These are phyloP conservation scores for Globisporangium mamillatum DNA, from an alignment of 352 stramenopile genomes.

Conservation along the genomic window DNA sequence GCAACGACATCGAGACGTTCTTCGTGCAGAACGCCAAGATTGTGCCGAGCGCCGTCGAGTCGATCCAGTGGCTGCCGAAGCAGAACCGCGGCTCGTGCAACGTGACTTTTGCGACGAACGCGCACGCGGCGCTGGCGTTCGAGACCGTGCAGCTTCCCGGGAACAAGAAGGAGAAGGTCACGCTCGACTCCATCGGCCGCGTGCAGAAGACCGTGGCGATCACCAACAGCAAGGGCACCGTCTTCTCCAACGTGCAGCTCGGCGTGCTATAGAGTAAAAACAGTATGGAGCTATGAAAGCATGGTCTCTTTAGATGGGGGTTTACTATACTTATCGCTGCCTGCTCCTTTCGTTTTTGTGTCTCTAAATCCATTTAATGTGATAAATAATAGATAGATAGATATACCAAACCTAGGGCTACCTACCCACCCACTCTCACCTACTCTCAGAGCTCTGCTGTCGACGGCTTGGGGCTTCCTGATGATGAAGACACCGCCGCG, in stretches of 20 bases:
- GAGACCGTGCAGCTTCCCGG: constrained; percentile 35
- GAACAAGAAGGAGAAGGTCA: constrained; percentile 33
- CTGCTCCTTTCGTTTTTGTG: neutral
- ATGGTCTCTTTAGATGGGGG: neutral
- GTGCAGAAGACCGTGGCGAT: constrained; percentile 69
- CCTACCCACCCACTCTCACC: neutral
- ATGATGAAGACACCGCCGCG: constrained; percentile 1
- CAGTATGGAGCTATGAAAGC: neutral
- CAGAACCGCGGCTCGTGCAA: constrained; percentile 68
- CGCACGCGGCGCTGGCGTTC: constrained; percentile 70
- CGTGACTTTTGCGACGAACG: constrained; percentile 64
- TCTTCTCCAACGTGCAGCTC: constrained; percentile 65
- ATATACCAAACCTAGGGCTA: neutral
- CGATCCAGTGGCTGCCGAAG: constrained; percentile 56
- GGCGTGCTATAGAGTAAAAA: constrained; percentile 29
- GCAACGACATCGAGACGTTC: constrained; percentile 67
- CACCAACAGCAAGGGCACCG: constrained; percentile 53
- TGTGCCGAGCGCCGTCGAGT: constrained; percentile 62
- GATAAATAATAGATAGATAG: constrained; percentile 24
- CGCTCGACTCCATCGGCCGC: constrained; percentile 63
- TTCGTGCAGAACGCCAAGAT: constrained; percentile 60
- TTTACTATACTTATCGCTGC: neutral
- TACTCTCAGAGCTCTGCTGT: constrained; percentile 28
- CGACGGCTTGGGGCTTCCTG: constrained; percentile 22
- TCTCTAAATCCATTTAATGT: constrained; percentile 5